Conservation (phyloP, 75 land plant species). For the Ceratopteris richardii region DNA sequence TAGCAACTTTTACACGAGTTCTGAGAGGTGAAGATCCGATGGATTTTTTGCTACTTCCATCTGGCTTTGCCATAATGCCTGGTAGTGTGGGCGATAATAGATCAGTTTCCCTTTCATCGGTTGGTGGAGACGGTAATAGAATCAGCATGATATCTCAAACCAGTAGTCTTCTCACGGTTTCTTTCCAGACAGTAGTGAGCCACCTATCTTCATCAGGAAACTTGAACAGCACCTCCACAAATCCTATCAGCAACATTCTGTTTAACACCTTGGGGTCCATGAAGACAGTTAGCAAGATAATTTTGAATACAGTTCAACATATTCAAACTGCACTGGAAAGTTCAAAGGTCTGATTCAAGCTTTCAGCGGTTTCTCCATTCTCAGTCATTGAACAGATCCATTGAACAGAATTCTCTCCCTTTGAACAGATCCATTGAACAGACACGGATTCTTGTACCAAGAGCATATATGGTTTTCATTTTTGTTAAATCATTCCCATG, state of each 20-base stretch:
- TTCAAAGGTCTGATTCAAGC: slow-evolving; percentile 3
- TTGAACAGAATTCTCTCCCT: too few species aligned
- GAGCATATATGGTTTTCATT: too few species aligned
- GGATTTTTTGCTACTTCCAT: slow-evolving; percentile 61
- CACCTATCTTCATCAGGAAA: slow-evolving; percentile 40
- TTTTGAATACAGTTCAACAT: slow-evolving; percentile 46
- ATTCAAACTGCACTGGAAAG: slow-evolving; percentile 37
- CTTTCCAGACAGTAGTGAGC: slow-evolving; percentile 57
- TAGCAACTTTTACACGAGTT: slow-evolving; percentile 51
- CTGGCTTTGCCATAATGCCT: slow-evolving; percentile 59
- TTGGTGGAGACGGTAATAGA: slow-evolving; percentile 1
- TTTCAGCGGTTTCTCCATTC: too few species aligned
- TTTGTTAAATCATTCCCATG: too few species aligned
- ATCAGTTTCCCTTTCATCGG: background rate
- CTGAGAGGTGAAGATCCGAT: slow-evolving; percentile 68
- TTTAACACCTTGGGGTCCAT: slow-evolving; percentile 36
- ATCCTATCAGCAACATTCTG: slow-evolving; percentile 2
- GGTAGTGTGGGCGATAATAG: slow-evolving; percentile 5
- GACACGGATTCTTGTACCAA: too few species aligned
- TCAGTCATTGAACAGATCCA: too few species aligned
- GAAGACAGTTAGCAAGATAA: slow-evolving; percentile 44
- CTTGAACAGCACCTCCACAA: background rate
- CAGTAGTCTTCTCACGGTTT: slow-evolving; percentile 60
- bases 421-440: too few species aligned
- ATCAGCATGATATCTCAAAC: background rate